Evolutionary conservation across 306 rosid genomes (phyloP).

Genomic region (Prunus davidiana): DNA sequence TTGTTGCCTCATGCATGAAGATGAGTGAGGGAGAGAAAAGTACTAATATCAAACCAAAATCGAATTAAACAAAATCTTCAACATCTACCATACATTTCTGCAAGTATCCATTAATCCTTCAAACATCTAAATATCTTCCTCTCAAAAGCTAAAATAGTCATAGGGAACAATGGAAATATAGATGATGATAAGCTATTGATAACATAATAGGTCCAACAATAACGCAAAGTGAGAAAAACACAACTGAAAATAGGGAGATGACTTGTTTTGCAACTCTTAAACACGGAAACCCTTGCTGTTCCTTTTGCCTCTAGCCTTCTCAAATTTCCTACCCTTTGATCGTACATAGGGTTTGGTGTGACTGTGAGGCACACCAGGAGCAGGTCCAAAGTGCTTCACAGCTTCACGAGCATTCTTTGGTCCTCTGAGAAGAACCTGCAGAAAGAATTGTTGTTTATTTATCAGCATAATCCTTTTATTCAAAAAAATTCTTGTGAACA

Average conservation of each 20-base stretch:
- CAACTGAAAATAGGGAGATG: background rate
- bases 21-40: background rate
- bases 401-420: slow-evolving; percentile 70
- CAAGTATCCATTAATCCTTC: background rate
- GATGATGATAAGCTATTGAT: background rate
- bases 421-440: slow-evolving; percentile 61
- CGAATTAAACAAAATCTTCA: background rate
- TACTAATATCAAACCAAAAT: background rate
- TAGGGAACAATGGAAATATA: background rate
- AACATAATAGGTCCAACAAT: background rate
- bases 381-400: slow-evolving; percentile 66
- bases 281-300: slow-evolving; percentile 62
- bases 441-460: background rate
- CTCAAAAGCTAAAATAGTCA: background rate
- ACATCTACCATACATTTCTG: background rate
- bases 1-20: background rate
- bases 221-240: background rate
- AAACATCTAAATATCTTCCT: background rate
- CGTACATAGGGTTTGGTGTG: slow-evolving; percentile 61
- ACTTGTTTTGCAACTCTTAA: slow-evolving; percentile 15
- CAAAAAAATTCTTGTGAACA: background rate
- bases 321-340: slow-evolving; percentile 48
- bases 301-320: slow-evolving; percentile 55
- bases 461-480: background rate
- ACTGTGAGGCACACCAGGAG: slow-evolving; percentile 72